These are phyloP conservation scores for Carex cristatella DNA, from an alignment of 176 grass and related monocot species.

Conservation along the genomic window DNA sequence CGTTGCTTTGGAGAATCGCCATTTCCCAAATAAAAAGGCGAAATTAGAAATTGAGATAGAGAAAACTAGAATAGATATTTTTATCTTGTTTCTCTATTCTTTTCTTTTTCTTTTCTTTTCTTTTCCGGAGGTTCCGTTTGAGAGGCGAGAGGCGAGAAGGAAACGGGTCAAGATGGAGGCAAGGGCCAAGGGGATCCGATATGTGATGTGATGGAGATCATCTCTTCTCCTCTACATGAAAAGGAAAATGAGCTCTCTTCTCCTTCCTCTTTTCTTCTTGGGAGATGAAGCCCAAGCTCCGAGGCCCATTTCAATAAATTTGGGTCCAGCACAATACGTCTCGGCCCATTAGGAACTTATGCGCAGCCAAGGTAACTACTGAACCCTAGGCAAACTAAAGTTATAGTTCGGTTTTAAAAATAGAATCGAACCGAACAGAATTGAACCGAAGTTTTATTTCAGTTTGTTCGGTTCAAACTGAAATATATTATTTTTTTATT, in stretches of 20 bases:
- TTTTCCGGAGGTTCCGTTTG: not conserved
- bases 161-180: conserved; percentile 16
- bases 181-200: not conserved
- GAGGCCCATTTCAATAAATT: not conserved
- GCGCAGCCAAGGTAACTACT: too few species aligned
- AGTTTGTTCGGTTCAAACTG: too few species aligned
- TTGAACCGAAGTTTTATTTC: too few species aligned
- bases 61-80: not conserved
- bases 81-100: not conserved
- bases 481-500: too few species aligned
- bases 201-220: not conserved
- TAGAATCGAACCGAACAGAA: too few species aligned
- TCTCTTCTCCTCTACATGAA: not conserved
- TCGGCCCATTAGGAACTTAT: too few species aligned
- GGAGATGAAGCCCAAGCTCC: not conserved
- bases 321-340: too few species aligned
- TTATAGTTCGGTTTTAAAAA: too few species aligned
- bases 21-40: conserved; percentile 11
- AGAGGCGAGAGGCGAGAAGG: conserved; percentile 2
- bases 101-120: not conserved
- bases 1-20: conserved; percentile 56
- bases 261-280: too few species aligned
- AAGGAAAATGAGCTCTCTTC: not conserved
- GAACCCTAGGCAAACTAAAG: too few species aligned
- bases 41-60: not conserved